Evolutionary conservation across 768 basidiomycete genomes (phyloP).

Genomic region (Austroboletus festivus): DNA sequence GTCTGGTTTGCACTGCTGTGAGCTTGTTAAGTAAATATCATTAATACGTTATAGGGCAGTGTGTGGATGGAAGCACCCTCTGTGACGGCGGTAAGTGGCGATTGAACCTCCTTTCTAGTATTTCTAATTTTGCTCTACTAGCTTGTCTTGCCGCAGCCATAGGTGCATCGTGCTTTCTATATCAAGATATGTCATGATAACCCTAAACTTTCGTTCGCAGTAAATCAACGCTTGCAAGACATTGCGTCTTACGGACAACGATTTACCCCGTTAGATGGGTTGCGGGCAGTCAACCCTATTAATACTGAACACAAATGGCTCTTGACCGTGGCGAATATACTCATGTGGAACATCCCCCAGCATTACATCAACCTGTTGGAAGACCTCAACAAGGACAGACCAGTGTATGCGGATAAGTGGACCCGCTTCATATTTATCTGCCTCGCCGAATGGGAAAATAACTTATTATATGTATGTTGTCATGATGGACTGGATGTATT

Average conservation of each 20-base stretch:
- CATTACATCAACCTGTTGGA: conserved; percentile 42
- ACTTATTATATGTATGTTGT: conserved; percentile 38
- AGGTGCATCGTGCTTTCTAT: conserved; percentile 34
- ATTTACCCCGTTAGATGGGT: conserved; percentile 49
- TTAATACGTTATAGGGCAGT: conserved; percentile 31
- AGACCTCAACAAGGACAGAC: conserved; percentile 50
- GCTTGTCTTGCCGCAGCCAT: conserved; percentile 50
- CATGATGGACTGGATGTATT: background rate
- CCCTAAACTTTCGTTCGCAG: conserved; percentile 30
- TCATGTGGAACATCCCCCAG: conserved; percentile 48
- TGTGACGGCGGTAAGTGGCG: conserved; percentile 38
- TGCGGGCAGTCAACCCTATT: conserved; percentile 46
- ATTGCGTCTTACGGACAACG: conserved; percentile 58
- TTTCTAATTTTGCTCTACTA: conserved; percentile 16
- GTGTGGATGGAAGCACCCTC: conserved; percentile 41
- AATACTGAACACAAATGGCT: conserved; percentile 35
- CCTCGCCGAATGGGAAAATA: conserved; percentile 49
- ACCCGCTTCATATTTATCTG: conserved; percentile 42
- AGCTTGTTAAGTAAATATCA: background rate
- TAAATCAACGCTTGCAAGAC: conserved; percentile 48
- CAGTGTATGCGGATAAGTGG: conserved; percentile 58
- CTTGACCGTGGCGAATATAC: conserved; percentile 32
- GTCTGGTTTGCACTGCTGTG: conserved; percentile 3
- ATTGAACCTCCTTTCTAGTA: background rate
- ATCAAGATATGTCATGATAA: background rate